These are phyloP conservation scores for Dendrocalamus latiflorus DNA, from an alignment of 202 grass and related monocot species.

Conservation along the genomic window DNA sequence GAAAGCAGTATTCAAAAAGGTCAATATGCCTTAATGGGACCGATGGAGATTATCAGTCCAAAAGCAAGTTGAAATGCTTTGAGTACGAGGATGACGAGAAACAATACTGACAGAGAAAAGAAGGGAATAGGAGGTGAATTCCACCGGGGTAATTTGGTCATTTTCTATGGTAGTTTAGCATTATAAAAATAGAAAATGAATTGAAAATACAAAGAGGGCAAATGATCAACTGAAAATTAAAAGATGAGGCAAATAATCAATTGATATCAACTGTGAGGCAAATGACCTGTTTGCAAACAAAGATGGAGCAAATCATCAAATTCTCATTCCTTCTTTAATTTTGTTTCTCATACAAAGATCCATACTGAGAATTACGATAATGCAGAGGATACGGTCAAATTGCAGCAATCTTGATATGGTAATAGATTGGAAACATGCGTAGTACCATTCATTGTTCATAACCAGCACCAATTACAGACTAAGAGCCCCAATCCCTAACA, in stretches of 20 bases:
- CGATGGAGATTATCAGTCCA: not conserved
- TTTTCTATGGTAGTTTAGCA: no score
- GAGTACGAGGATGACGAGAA: not conserved
- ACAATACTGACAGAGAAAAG: no score
- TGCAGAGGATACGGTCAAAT: not conserved
- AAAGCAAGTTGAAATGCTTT: not conserved
- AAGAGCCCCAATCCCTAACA: not conserved
- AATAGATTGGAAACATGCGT: not conserved
- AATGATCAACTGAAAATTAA: no score
- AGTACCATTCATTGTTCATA: not conserved
- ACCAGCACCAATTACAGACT: conserved; percentile 5
- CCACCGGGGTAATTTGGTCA: no score
- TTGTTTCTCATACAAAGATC: not conserved
- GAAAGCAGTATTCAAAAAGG: not conserved
- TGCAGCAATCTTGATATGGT: not conserved
- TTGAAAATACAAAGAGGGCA: no score
- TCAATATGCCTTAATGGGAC: not conserved
- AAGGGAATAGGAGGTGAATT: no score
- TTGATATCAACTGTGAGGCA: no score
- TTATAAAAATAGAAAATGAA: no score
- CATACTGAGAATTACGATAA: not conserved
- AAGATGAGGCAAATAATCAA: no score
- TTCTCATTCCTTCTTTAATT: no score
- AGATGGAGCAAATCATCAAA: no score
- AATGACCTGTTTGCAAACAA: no score